A percentile compares a stretch with the other conserved stretches of the same genome.
phyloP scores from a whole-genome alignment of 176 grass and related monocot species.

The Juncus inflexus region DNA sequence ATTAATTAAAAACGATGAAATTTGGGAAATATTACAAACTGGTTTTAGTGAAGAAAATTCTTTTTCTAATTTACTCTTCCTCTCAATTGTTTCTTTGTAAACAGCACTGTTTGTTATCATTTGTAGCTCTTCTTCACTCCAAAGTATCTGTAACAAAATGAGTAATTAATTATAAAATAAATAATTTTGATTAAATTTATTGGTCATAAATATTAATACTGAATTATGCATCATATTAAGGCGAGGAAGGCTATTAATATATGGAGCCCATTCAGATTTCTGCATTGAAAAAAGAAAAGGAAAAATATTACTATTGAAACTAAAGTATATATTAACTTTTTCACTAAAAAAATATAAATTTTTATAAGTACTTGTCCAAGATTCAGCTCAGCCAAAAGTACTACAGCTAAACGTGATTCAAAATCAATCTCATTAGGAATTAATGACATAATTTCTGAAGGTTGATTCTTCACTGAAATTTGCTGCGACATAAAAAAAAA shows the following conservation, averaged over 20 bases:
- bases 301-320: neutral
- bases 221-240: constrained; percentile 23
- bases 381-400: constrained; percentile 23
- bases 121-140: constrained; percentile 28
- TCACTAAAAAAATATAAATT: neutral
- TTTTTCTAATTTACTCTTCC: constrained; percentile 11
- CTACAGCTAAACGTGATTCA: constrained; percentile 15
- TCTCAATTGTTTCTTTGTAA: constrained; percentile 27
- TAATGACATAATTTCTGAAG: constrained; percentile 17
- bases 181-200: neutral
- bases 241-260: constrained; percentile 21
- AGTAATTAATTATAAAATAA: neutral
- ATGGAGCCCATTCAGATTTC: constrained; percentile 27
- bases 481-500: constrained; percentile 13
- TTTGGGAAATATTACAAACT: constrained; percentile 27
- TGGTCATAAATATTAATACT: neutral
- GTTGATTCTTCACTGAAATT: constrained; percentile 25
- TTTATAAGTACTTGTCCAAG: constrained; percentile 5
- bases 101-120: constrained; percentile 16
- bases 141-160: constrained; percentile 22
- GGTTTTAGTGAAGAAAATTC: constrained; percentile 24
- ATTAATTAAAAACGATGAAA: constrained; percentile 1
- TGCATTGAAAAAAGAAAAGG: constrained; percentile 6
- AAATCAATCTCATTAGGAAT: constrained; percentile 17
- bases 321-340: neutral